Conservation (phyloP, 2,329 filamentous ascomycete species). For the Clonostachys solani region DNA sequence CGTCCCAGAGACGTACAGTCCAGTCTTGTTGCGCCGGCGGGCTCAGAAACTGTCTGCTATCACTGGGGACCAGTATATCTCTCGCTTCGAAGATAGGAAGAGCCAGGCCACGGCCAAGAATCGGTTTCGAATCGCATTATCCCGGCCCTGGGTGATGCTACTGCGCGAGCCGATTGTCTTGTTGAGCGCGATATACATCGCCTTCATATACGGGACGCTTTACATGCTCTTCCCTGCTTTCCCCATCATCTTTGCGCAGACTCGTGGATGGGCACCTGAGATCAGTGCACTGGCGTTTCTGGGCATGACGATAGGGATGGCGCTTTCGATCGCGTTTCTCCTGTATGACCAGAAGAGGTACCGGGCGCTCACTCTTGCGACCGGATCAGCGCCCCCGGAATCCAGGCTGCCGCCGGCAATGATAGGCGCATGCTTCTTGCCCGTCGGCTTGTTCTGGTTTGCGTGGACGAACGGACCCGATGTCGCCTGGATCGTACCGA, state of each 20-base stretch:
- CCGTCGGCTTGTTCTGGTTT: slow-evolving; percentile 55
- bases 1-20: slow-evolving; percentile 50
- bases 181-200: slow-evolving; percentile 53
- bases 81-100: slow-evolving; percentile 37
- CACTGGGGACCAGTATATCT: slow-evolving; percentile 46
- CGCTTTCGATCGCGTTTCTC: slow-evolving; percentile 43
- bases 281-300: slow-evolving; percentile 53
- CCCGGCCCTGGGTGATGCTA: slow-evolving; percentile 55
- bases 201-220: slow-evolving; percentile 42
- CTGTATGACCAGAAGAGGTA: slow-evolving; percentile 27
- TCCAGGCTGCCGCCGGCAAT: slow-evolving; percentile 49
- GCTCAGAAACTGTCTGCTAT: slow-evolving; percentile 37
- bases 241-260: slow-evolving; percentile 50
- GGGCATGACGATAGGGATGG: slow-evolving; percentile 55
- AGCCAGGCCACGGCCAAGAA: slow-evolving; percentile 30
- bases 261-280: slow-evolving; percentile 44
- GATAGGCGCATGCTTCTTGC: slow-evolving; percentile 47
- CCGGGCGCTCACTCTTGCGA: too few species aligned
- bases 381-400: slow-evolving; percentile 33
- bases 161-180: slow-evolving; percentile 60
- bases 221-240: slow-evolving; percentile 44
- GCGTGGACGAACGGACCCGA: slow-evolving; percentile 48
- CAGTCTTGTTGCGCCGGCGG: slow-evolving; percentile 40
- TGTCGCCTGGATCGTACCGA: slow-evolving; percentile 47
- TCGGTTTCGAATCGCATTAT: slow-evolving; percentile 50